phyloP scores from a whole-genome alignment of 805 yeast genomes.

The Saccharomycopsis malanga region DNA sequence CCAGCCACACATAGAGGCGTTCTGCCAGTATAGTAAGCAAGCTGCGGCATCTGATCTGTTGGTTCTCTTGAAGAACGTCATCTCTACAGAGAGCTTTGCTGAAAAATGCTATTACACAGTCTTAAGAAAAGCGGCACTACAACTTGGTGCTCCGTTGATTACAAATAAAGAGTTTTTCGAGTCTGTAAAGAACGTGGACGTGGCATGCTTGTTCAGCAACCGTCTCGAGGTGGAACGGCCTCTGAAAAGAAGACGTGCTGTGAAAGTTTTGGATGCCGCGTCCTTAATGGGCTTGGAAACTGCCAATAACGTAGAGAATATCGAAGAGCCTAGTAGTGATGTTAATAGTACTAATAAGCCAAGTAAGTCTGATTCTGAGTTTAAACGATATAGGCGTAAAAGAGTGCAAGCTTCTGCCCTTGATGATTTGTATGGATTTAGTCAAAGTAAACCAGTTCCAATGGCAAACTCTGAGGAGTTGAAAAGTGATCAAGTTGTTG shows the following conservation, averaged over 20 bases:
- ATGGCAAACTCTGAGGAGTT: no score
- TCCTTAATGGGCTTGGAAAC: no score
- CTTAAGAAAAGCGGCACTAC: background rate
- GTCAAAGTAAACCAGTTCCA: background rate
- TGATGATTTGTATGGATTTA: background rate
- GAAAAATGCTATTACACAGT: conserved; percentile 4
- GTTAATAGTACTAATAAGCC: no score
- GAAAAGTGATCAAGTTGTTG: no score
- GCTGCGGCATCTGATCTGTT: background rate
- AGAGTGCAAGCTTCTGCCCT: background rate
- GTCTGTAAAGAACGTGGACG: background rate
- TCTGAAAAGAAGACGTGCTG: no score
- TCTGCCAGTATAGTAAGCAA: background rate
- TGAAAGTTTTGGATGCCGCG: no score
- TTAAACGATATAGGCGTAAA: background rate
- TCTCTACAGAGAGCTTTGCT: background rate
- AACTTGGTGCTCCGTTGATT: conserved; percentile 2
- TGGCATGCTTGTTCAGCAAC: no score
- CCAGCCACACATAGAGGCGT: background rate
- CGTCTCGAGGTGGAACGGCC: no score
- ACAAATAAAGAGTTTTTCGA: conserved; percentile 12
- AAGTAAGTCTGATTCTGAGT: no score
- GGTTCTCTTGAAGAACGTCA: conserved; percentile 3
- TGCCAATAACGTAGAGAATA: no score
- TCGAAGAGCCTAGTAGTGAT: no score